Evolutionary conservation across 129 eudicot species (phyloP), one percentile per base, ranked within the genome.

Genomic region (Escallonia rubra): DNA sequence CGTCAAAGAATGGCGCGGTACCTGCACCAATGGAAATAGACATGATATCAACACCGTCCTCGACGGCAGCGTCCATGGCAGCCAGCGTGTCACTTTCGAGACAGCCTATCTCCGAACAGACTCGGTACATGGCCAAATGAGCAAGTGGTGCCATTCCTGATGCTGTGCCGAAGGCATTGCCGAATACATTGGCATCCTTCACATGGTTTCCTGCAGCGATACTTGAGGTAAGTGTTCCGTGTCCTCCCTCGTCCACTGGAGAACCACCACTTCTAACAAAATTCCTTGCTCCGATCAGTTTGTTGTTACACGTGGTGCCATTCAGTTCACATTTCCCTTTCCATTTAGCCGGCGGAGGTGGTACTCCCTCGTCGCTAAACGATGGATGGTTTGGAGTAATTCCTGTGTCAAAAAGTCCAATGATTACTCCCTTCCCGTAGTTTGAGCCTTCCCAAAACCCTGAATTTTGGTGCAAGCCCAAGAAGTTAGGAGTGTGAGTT

Each of bases 191-290:
- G 6, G 74, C 79, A 15, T 68, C 47, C 61, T 53, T 67, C 65
- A 80, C 81, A 59, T 72, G 72, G 14, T 57, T 52, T 3, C 85
- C 85, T 4, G 72, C 81, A 14, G 81, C 75, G 3, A 77, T 75
- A 71, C 84, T 80, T 8, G 84, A 66, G 1, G 85, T 71, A 46
- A 76, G 85, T 8, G 72, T 76, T 7, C 85, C 81, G 10, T 76
- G 79, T 14, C 85, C 85, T 14, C 66, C 41, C 23, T 54, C 2
- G 15, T 5, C 68, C 69, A 44, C 60, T 59, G 9, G 61, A 62
- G 6, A 71, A 71, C 56, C 48, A 15, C 65, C 71, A 0, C 59
- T 71, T 0, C 65, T 10, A 66, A 59, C 52, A 67, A 80, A 80
- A 3, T 61, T 39, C 42, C 81, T 72, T 4, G 76, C 85, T 2